Percentiles rank a stretch among this genome's conserved stretches.
phyloP scores from a whole-genome alignment of 2,329 filamentous ascomycete species.

The Calonectria leucothoes region DNA sequence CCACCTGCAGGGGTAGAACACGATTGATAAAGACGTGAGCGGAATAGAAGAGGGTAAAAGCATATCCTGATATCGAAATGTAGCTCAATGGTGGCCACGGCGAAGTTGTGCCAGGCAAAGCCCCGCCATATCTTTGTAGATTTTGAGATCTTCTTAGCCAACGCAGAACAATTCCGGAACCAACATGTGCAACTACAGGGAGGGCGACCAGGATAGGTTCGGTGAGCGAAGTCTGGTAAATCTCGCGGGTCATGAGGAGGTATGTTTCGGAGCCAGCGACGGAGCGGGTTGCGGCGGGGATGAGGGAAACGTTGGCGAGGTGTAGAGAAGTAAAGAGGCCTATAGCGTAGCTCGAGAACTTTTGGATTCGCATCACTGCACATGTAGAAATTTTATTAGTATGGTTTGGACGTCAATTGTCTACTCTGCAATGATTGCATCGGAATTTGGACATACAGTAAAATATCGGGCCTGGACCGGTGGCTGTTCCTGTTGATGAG shows the following conservation, averaged over 20 bases:
- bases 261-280: conserved; percentile 83
- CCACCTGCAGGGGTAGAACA: conserved; percentile 77
- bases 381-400: conserved; percentile 5
- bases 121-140: conserved; percentile 79
- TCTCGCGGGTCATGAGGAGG: conserved; percentile 88
- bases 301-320: conserved; percentile 82
- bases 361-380: conserved; percentile 73
- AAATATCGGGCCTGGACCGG: conserved; percentile 76
- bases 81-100: conserved; percentile 78
- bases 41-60: conserved; percentile 71
- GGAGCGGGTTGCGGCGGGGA: conserved; percentile 80
- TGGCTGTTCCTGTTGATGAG: conserved; percentile 20
- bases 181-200: conserved; percentile 80
- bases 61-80: conserved; percentile 79
- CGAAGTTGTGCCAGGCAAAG: conserved; percentile 61
- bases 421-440: background rate
- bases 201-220: conserved; percentile 84
- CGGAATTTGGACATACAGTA: conserved; percentile 68
- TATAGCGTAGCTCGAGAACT: conserved; percentile 90
- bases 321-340: conserved; percentile 81
- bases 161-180: conserved; percentile 81
- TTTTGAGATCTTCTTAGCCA: conserved; percentile 79
- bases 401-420: background rate
- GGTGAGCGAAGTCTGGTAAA: conserved; percentile 86
- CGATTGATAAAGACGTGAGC: conserved; percentile 84